phyloP scores from a whole-genome alignment of 2,329 filamentous ascomycete species.

The Arthrobotrys musiformis region DNA sequence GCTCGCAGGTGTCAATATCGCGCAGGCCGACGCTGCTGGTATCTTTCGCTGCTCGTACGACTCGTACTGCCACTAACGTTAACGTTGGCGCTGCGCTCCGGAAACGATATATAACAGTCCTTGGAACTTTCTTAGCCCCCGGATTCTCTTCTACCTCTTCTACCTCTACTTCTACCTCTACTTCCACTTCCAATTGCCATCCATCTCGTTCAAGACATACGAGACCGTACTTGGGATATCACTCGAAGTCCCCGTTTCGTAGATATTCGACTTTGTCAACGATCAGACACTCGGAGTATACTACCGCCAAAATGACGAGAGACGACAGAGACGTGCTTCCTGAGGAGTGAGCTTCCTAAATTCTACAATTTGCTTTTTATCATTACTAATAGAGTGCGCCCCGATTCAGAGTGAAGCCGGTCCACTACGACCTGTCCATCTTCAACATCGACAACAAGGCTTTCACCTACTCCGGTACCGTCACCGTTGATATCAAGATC shows the following conservation, averaged over 20 bases:
- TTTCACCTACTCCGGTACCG: slow-evolving; percentile 83
- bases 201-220: slow-evolving; percentile 11
- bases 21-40: slow-evolving; percentile 15
- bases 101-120: slow-evolving; percentile 41
- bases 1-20: slow-evolving; percentile 37
- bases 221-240: not conserved
- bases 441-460: slow-evolving; percentile 79
- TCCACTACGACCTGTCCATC: slow-evolving; percentile 85
- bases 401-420: slow-evolving; percentile 81
- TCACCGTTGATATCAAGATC: slow-evolving; percentile 81
- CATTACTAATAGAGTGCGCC: too few relatives aligned
- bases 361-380: too few relatives aligned
- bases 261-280: slow-evolving; percentile 7
- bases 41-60: slow-evolving; percentile 42
- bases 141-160: not conserved
- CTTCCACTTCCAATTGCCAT: not conserved
- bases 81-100: too few relatives aligned
- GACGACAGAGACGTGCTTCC: slow-evolving; percentile 54
- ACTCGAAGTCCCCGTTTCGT: not conserved
- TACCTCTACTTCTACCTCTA: not conserved
- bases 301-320: slow-evolving; percentile 45
- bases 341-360: slow-evolving; percentile 46
- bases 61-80: too few relatives aligned
- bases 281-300: slow-evolving; percentile 3
- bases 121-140: slow-evolving; percentile 7